Conservation (phyloP, 495 filamentous ascomycete species). For the Astrocystis sublimbata region DNA sequence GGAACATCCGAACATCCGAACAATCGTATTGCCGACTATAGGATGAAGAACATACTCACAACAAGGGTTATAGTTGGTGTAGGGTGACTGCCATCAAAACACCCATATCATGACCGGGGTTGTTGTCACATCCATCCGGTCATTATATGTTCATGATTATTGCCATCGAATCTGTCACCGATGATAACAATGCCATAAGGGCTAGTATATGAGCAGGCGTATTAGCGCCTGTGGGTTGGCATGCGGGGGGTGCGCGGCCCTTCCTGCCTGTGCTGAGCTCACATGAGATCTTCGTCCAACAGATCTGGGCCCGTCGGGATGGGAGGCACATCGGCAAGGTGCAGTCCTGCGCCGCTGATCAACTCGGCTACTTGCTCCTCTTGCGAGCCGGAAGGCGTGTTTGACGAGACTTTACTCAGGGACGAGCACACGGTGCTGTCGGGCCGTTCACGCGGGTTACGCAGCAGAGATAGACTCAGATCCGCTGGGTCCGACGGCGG, state of each 20-base stretch:
- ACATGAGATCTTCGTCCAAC: conserved; percentile 3
- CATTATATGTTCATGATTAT: background rate
- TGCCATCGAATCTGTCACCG: background rate
- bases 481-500: conserved; percentile 1
- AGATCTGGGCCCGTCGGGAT: background rate
- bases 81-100: background rate
- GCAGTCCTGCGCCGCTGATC: conserved; percentile 19
- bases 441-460: conserved; percentile 6
- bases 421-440: conserved; percentile 15
- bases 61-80: background rate
- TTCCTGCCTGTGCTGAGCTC: background rate
- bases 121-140: background rate
- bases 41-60: background rate
- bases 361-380: background rate
- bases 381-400: background rate
- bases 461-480: conserved; percentile 9
- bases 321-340: conserved; percentile 17
- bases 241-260: background rate
- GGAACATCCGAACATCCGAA: conserved; percentile 2
- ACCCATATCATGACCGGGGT: background rate
- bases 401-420: conserved; percentile 7
- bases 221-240: background rate
- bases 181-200: background rate
- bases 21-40: background rate
- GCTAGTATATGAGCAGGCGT: background rate